Percentiles rank a stretch among this genome's conserved stretches.
Evolutionary conservation across 139 green algal species (phyloP).

Genomic region (Volvox africanus): DNA sequence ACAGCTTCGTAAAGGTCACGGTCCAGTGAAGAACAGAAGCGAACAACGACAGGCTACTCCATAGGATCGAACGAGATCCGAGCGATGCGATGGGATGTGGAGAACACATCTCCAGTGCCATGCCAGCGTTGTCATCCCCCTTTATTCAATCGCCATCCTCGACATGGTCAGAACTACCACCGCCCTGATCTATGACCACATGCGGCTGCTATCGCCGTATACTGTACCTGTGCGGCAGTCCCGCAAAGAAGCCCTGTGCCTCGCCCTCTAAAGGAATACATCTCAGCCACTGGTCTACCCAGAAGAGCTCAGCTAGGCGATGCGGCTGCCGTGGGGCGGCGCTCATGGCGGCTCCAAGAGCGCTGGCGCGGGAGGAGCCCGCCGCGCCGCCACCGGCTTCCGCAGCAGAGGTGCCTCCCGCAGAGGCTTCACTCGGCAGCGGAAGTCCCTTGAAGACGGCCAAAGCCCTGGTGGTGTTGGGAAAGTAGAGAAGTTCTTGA

Average conservation of each 20-base stretch:
- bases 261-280: slow-evolving; percentile 64
- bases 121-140: too few relatives aligned
- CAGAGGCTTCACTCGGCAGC: not conserved
- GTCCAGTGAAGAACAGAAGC: too few relatives aligned
- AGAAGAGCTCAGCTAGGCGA: slow-evolving; percentile 30
- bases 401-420: not conserved
- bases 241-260: slow-evolving; percentile 70
- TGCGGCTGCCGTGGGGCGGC: not conserved
- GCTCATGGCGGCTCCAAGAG: not conserved
- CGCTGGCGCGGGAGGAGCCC: not conserved
- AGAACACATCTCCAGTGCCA: too few relatives aligned
- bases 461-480: slow-evolving; percentile 34
- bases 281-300: slow-evolving; percentile 64
- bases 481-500: too few relatives aligned
- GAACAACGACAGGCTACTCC: too few relatives aligned
- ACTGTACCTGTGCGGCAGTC: slow-evolving; percentile 50
- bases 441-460: slow-evolving; percentile 45
- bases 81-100: too few relatives aligned
- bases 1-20: too few relatives aligned
- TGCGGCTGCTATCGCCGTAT: too few relatives aligned
- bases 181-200: too few relatives aligned
- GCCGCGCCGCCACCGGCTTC: not conserved
- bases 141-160: too few relatives aligned
- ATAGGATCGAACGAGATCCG: too few relatives aligned
- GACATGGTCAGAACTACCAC: too few relatives aligned